Conservation (phyloP, 352 stramenopile species). For the Globisporangium orthogonon region DNA sequence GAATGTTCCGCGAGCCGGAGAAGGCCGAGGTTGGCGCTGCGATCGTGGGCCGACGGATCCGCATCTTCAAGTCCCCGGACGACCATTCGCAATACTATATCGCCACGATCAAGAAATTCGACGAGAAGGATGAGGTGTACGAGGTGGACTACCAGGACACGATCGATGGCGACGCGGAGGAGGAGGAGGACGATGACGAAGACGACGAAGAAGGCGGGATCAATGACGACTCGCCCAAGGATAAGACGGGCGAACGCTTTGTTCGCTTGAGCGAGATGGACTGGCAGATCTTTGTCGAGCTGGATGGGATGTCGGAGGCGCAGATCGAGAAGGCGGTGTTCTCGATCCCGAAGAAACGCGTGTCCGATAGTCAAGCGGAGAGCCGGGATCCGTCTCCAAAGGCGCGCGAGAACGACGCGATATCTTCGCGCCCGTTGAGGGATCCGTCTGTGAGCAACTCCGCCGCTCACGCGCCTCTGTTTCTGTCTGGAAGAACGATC, state of each 20-base stretch:
- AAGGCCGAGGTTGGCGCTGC: constrained; percentile 35
- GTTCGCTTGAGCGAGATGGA: constrained; percentile 24
- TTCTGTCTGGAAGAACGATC: background rate
- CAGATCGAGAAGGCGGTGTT: constrained; percentile 59
- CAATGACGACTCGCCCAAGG: constrained; percentile 6
- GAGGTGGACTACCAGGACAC: constrained; percentile 56
- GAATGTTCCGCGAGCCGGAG: constrained; percentile 63
- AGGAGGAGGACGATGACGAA: no score
- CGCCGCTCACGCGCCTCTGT: background rate
- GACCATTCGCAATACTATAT: constrained; percentile 58
- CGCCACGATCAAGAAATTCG: constrained; percentile 35
- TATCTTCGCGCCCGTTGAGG: background rate
- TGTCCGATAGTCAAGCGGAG: constrained; percentile 13
- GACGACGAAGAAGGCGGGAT: constrained; percentile 18
- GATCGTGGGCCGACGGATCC: constrained; percentile 52
- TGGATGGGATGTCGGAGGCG: constrained; percentile 42
- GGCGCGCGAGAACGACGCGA: constrained; percentile 5
- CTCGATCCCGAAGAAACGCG: constrained; percentile 70
- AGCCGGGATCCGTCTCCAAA: constrained; percentile 36
- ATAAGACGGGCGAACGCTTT: constrained; percentile 16
- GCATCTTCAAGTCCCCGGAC: constrained; percentile 49
- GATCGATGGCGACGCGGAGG: constrained; percentile 21
- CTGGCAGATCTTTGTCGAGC: constrained; percentile 72
- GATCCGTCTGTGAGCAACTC: constrained; percentile 6
- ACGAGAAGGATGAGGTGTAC: constrained; percentile 37